A percentile compares a stretch with the other conserved stretches of the same genome.
Evolutionary conservation across 164 flowering plant genomes (phyloP).

Genomic region (Tinospora cordifolia): DNA sequence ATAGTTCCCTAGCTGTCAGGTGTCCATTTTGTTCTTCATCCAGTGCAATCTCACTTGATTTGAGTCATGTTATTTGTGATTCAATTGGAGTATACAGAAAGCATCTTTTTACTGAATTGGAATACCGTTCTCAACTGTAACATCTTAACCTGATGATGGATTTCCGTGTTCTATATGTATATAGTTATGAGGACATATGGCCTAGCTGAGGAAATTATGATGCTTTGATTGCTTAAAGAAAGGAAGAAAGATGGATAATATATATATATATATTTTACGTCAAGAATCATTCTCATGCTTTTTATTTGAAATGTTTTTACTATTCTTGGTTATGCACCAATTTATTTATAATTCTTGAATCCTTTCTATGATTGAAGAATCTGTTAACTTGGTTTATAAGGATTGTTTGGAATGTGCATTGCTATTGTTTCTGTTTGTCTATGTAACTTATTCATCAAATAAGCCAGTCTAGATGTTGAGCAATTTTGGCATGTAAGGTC

Average conservation of each 20-base stretch:
- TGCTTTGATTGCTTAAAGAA: background rate
- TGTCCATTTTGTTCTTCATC: too few species aligned
- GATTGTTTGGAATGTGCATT: background rate
- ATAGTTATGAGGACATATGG: background rate
- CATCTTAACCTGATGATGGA: background rate
- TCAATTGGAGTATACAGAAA: background rate
- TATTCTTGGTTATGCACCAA: background rate
- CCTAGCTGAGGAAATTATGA: background rate
- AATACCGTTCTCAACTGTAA: too few species aligned
- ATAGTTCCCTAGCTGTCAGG: too few species aligned
- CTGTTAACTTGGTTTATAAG: background rate
- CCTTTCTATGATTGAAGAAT: background rate
- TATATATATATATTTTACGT: background rate
- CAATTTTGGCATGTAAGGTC: background rate
- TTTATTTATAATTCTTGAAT: background rate
- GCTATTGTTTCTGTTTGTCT: background rate
- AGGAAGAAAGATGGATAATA: too few species aligned
- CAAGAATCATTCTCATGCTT: background rate
- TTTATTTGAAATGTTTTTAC: background rate
- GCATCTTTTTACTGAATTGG: background rate
- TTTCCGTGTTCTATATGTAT: background rate
- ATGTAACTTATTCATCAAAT: background rate
- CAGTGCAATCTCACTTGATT: background rate
- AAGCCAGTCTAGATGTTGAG: background rate
- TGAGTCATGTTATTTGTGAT: background rate